Conservation (phyloP, 257 asterid species). For the Lithospermum erythrorhizon region DNA sequence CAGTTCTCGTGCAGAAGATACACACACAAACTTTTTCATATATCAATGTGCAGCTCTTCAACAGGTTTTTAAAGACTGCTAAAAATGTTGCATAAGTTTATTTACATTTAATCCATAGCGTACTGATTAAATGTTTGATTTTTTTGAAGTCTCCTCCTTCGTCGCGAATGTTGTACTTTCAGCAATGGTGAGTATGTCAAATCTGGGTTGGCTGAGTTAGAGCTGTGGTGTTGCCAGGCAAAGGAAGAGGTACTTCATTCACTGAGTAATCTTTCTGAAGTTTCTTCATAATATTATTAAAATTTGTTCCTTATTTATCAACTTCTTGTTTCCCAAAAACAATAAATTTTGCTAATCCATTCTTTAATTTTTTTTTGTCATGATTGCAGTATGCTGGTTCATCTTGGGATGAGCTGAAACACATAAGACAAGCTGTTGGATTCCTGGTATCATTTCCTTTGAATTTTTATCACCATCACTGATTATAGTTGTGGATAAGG, state of each 20-base stretch:
- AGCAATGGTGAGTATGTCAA: constrained; percentile 95
- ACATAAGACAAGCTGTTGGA: constrained; percentile 96
- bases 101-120: not conserved
- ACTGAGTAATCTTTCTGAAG: not conserved
- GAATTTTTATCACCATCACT: not conserved
- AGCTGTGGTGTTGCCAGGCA: constrained; percentile 93
- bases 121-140: not conserved
- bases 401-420: constrained; percentile 97
- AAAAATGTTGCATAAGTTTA: not conserved
- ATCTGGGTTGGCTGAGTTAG: constrained; percentile 90
- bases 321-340: constrained; percentile 6
- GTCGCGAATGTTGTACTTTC: constrained; percentile 96
- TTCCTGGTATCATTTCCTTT: constrained; percentile 56
- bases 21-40: constrained; percentile 73
- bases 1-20: constrained; percentile 82
- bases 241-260: constrained; percentile 65
- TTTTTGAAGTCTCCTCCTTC: constrained; percentile 78
- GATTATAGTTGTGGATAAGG: not conserved
- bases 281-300: not conserved
- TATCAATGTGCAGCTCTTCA: constrained; percentile 78
- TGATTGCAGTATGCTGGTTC: constrained; percentile 82
- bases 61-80: constrained; percentile 43
- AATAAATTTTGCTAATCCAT: not conserved
- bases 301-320: not conserved
- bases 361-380: not conserved